These are phyloP conservation scores for Coniochaeta pulveracea DNA, from an alignment of 2,329 filamentous ascomycete genomes.

Conservation along the genomic window DNA sequence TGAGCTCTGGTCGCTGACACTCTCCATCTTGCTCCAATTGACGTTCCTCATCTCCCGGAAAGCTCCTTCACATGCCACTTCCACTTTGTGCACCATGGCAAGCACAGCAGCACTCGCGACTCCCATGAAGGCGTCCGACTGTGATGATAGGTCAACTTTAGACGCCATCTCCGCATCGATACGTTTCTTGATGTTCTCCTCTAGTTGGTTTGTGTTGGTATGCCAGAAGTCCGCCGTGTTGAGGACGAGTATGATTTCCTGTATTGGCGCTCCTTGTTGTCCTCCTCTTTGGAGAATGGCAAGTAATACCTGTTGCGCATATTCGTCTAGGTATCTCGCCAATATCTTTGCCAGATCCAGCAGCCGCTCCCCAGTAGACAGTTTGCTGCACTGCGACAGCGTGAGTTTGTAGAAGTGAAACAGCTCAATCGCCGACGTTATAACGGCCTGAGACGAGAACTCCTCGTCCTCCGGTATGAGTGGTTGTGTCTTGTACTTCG, in stretches of 20 bases:
- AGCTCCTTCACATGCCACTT: conserved; percentile 68
- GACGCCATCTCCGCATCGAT: conserved; percentile 69
- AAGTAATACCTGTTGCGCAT: conserved; percentile 84
- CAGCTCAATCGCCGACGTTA: conserved; percentile 86
- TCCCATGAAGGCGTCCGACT: conserved; percentile 90
- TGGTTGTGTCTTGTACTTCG: conserved; percentile 75
- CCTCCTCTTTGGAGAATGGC: conserved; percentile 51
- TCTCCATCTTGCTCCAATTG: conserved; percentile 89
- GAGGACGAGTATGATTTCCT: conserved; percentile 75
- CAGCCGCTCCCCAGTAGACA: conserved; percentile 81
- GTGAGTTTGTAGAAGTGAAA: conserved; percentile 96
- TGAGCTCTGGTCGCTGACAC: conserved; percentile 83
- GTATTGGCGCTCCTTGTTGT: conserved; percentile 41
- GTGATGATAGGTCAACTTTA: conserved; percentile 79
- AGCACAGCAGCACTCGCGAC: conserved; percentile 83
- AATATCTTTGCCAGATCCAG: conserved; percentile 77
- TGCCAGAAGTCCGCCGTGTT: conserved; percentile 99
- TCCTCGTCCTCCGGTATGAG: conserved; percentile 78
- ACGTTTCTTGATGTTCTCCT: conserved; percentile 85
- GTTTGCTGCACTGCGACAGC: conserved; percentile 86
- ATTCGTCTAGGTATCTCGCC: conserved; percentile 89
- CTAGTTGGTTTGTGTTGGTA: conserved; percentile 80
- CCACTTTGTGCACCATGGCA: conserved; percentile 72
- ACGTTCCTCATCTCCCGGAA: conserved; percentile 98
- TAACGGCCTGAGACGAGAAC: conserved; percentile 80